Conservation (phyloP, 768 basidiomycete genomes). For the Termitomyces eurrhizus region DNA sequence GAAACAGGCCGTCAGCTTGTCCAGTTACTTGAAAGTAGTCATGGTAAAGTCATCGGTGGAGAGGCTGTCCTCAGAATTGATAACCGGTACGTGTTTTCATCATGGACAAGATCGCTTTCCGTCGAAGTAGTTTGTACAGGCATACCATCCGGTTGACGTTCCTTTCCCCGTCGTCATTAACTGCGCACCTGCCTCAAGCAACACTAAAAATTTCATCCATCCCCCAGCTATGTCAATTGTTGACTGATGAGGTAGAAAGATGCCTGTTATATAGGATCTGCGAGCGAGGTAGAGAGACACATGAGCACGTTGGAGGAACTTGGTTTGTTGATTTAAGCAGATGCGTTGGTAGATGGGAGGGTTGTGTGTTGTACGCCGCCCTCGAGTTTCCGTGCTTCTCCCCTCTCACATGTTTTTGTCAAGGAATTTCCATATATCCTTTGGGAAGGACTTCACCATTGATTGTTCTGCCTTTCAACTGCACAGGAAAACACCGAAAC, state of each 20-base stretch:
- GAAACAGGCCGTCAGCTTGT: constrained; percentile 63
- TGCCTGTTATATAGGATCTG: constrained; percentile 69
- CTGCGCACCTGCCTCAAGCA: constrained; percentile 78
- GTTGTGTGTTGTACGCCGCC: constrained; percentile 61
- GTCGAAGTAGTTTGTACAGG: constrained; percentile 29
- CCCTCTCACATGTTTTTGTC: not conserved
- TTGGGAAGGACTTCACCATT: constrained; percentile 45
- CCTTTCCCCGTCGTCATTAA: constrained; percentile 67
- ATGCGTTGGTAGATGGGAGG: constrained; percentile 79
- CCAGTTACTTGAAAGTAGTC: constrained; percentile 38
- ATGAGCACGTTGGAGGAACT: constrained; percentile 52
- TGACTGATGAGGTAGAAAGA: constrained; percentile 73
- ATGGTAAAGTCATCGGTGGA: constrained; percentile 52
- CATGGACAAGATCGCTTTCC: not conserved
- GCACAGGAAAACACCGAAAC: constrained; percentile 34
- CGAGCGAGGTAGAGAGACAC: constrained; percentile 54
- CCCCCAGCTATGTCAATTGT: constrained; percentile 69
- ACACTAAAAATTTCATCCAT: constrained; percentile 71
- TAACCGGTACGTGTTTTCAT: constrained; percentile 42
- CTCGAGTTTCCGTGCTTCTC: not conserved
- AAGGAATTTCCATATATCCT: constrained; percentile 64
- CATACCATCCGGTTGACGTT: constrained; percentile 76
- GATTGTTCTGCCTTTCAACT: constrained; percentile 57
- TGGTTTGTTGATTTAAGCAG: constrained; percentile 79
- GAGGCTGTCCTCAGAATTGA: constrained; percentile 71